Evolutionary conservation across 2,329 filamentous ascomycete species (phyloP).

Genomic region (Hymenoscyphus fructigenus): DNA sequence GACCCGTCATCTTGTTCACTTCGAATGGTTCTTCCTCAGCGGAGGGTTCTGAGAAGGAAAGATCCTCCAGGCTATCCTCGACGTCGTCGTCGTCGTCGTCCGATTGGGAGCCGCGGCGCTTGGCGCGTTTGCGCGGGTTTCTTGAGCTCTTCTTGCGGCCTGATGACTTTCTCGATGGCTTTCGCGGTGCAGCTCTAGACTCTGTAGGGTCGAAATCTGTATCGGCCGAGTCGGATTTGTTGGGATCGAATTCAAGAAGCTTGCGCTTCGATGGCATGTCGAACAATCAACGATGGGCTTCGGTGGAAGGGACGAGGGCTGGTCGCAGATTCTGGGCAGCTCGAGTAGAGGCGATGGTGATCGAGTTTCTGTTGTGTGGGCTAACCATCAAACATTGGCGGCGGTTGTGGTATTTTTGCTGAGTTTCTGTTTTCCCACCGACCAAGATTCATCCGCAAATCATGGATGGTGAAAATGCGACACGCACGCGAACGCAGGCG

Average conservation of each 20-base stretch:
- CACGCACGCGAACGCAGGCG: not conserved
- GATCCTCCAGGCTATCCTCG: conserved; percentile 46
- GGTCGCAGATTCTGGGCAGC: not conserved
- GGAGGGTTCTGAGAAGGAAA: conserved; percentile 48
- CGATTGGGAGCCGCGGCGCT: conserved; percentile 1
- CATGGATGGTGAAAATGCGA: not conserved
- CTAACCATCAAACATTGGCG: no score
- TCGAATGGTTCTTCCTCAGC: conserved; percentile 42
- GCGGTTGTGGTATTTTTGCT: no score
- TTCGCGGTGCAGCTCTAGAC: conserved; percentile 42
- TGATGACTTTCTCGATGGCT: conserved; percentile 37
- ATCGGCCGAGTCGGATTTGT: conserved; percentile 65
- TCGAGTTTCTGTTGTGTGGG: no score
- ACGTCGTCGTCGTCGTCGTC: conserved; percentile 58
- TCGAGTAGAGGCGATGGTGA: not conserved
- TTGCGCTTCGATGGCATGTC: conserved; percentile 46
- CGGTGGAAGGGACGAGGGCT: not conserved
- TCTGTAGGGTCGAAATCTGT: conserved; percentile 62
- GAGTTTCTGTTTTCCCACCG: not conserved
- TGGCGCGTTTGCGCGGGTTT: not conserved
- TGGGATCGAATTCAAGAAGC: conserved; percentile 62
- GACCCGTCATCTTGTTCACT: conserved; percentile 48
- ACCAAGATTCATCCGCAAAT: not conserved
- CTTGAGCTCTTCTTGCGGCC: not conserved
- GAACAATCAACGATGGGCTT: not conserved